Evolutionary conservation across 2,329 filamentous ascomycete genomes (phyloP).

Genomic region (Fusarium coffeatum): DNA sequence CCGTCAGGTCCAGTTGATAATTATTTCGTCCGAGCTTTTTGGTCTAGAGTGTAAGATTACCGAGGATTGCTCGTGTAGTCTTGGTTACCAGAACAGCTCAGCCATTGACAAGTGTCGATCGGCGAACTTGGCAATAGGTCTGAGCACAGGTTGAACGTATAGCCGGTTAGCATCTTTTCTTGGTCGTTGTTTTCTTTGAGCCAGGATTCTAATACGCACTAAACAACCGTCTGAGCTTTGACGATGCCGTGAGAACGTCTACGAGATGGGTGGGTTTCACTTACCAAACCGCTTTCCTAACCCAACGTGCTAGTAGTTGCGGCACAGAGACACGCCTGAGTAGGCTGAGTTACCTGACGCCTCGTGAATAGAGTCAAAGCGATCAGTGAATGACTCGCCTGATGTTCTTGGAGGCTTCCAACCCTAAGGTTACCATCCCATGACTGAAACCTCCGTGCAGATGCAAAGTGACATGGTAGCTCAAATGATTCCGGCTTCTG

Average conservation of each 20-base stretch:
- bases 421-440: background rate
- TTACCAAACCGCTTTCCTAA: background rate
- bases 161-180: background rate
- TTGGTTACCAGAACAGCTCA: background rate
- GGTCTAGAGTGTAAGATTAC: background rate
- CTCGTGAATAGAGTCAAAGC: background rate
- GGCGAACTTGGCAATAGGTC: background rate
- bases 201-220: background rate
- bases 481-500: background rate
- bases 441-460: background rate
- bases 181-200: background rate
- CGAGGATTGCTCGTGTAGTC: background rate
- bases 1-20: background rate
- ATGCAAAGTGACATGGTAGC: background rate
- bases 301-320: too few species aligned
- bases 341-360: background rate
- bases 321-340: background rate
- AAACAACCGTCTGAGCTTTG: too few species aligned
- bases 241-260: too few species aligned
- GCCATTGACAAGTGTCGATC: background rate
- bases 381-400: background rate
- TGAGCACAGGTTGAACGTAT: background rate
- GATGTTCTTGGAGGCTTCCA: background rate
- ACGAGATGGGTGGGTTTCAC: too few species aligned
- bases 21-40: background rate